A percentile compares a stretch with the other conserved stretches of the same genome.
Conservation (phyloP, 75 land plant species). For the Adiantum capillusveneris region DNA sequence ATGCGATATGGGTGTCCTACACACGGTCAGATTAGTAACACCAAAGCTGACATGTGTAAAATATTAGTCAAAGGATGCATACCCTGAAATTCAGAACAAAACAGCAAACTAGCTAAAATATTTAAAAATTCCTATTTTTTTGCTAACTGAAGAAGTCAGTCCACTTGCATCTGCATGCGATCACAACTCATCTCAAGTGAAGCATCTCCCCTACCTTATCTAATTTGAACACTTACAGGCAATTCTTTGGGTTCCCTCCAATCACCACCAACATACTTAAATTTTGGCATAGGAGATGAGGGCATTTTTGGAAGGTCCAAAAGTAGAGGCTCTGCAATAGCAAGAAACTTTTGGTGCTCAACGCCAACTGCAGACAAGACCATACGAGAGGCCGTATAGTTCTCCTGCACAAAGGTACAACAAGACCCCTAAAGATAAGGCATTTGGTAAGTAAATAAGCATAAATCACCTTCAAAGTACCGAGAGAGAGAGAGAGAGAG, state of each 20-base stretch:
- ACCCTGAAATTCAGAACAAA: too few species aligned
- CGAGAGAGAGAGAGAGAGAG: too few species aligned
- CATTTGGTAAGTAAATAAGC: too few species aligned
- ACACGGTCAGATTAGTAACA: neutral
- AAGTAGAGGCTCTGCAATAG: conserved; percentile 30
- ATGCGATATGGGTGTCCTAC: conserved; percentile 17
- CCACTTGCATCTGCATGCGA: too few species aligned
- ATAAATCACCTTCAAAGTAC: too few species aligned
- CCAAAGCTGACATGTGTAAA: too few species aligned
- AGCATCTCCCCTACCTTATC: neutral
- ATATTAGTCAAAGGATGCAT: too few species aligned
- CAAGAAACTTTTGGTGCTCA: conserved; percentile 24
- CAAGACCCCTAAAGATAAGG: too few species aligned
- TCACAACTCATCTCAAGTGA: too few species aligned
- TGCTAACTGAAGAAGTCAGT: too few species aligned
- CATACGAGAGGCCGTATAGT: conserved; percentile 22
- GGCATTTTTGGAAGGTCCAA: conserved; percentile 11
- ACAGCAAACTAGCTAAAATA: too few species aligned
- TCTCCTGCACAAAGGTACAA: conserved; percentile 9
- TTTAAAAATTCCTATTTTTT: too few species aligned
- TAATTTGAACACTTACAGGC: conserved; percentile 6
- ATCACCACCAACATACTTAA: conserved; percentile 29
- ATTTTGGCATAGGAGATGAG: neutral
- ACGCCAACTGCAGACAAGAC: conserved; percentile 33
- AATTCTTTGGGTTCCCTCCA: conserved; percentile 29